These are phyloP conservation scores for Rhypophila decipiens DNA, from an alignment of 495 filamentous ascomycete genomes.

Conservation along the genomic window DNA sequence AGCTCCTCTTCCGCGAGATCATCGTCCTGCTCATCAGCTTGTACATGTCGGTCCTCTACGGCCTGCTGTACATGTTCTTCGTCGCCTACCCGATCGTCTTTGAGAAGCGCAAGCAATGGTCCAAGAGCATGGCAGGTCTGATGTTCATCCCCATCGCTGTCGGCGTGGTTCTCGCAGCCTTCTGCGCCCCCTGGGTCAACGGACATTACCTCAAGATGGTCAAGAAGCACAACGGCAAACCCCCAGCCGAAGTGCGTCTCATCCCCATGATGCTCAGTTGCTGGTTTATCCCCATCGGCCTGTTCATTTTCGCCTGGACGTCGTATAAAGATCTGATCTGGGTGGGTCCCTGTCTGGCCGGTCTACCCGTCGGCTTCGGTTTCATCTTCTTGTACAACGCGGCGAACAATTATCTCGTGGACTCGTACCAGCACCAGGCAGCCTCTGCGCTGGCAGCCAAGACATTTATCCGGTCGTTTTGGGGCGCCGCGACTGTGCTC, in stretches of 20 bases:
- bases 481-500: slow-evolving; percentile 67
- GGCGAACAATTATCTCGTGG: slow-evolving; percentile 77
- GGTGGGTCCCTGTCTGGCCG: slow-evolving; percentile 66
- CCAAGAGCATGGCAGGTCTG: slow-evolving; percentile 63
- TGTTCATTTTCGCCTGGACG: slow-evolving; percentile 84
- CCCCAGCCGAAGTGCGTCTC: slow-evolving; percentile 67
- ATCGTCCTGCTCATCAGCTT: slow-evolving; percentile 73
- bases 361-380: slow-evolving; percentile 73
- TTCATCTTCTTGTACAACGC: slow-evolving; percentile 84
- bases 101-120: slow-evolving; percentile 65
- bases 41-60: slow-evolving; percentile 76
- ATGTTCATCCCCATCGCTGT: slow-evolving; percentile 76
- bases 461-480: slow-evolving; percentile 71
- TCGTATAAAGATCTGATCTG: slow-evolving; percentile 60
- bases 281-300: slow-evolving; percentile 69
- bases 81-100: slow-evolving; percentile 76
- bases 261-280: slow-evolving; percentile 83
- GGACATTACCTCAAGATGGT: slow-evolving; percentile 63
- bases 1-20: slow-evolving; percentile 69
- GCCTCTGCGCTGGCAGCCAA: slow-evolving; percentile 80
- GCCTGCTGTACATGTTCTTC: slow-evolving; percentile 80
- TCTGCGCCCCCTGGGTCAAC: slow-evolving; percentile 66
- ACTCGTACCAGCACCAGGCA: slow-evolving; percentile 81
- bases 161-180: slow-evolving; percentile 56
- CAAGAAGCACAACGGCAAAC: slow-evolving; percentile 54